Percentiles rank a stretch among this genome's conserved stretches.
phyloP scores from a whole-genome alignment of 139 green algal genomes.

The Micractinium conductrix region DNA sequence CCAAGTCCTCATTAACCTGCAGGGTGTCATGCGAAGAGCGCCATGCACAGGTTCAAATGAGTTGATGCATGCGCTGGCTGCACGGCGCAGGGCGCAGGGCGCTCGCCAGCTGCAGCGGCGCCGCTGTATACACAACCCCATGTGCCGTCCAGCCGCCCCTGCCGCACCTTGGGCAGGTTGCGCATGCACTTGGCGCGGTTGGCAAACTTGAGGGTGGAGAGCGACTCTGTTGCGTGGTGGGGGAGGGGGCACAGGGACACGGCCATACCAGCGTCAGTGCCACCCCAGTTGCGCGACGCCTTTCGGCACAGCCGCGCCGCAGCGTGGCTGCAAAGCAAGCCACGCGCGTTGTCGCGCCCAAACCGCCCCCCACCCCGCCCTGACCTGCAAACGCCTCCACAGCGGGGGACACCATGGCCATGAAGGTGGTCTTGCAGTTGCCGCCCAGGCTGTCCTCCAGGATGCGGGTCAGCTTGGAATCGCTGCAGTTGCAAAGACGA shows the following conservation, averaged over 20 bases:
- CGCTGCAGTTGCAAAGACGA: constrained; percentile 33
- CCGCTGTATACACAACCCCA: no score
- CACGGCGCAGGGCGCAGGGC: background rate
- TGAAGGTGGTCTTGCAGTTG: constrained; percentile 96
- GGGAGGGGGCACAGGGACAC: background rate
- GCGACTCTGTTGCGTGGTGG: constrained; percentile 60
- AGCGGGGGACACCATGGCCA: constrained; percentile 87
- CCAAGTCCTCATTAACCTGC: constrained; percentile 94
- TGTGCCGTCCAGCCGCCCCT: background rate
- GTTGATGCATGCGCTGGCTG: background rate
- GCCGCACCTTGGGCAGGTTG: constrained; percentile 76
- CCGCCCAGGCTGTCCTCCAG: constrained; percentile 94
- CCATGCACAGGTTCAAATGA: background rate
- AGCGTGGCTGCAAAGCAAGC: no score
- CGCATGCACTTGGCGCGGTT: constrained; percentile 95
- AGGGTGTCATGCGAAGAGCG: no score
- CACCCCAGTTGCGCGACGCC: no score
- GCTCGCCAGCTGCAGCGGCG: background rate
- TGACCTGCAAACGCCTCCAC: constrained; percentile 76
- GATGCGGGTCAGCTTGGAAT: constrained; percentile 96
- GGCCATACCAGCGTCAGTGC: no score
- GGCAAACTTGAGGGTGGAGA: constrained; percentile 93
- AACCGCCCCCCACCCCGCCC: background rate
- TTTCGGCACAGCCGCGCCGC: background rate
- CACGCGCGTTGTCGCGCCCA: no score